Conservation (phyloP, 2,329 filamentous ascomycete genomes). For the Exophiala sp. region DNA sequence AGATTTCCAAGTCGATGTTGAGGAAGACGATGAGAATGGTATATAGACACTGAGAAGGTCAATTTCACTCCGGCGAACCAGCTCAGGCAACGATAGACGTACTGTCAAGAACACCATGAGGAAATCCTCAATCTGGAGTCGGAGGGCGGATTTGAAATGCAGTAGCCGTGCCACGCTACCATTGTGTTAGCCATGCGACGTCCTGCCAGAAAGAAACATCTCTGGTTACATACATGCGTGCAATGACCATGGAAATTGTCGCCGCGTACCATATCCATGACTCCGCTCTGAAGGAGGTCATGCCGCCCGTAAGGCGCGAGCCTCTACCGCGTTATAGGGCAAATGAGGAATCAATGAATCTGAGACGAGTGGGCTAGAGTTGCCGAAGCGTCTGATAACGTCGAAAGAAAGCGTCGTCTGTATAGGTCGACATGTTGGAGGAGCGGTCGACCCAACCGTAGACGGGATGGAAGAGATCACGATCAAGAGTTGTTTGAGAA, state of each 20-base stretch:
- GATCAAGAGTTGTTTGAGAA: too few relatives aligned
- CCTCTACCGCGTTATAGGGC: neutral
- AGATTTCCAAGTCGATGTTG: slow-evolving; percentile 40
- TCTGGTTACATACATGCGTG: slow-evolving; percentile 23
- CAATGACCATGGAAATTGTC: slow-evolving; percentile 21
- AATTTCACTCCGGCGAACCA: neutral
- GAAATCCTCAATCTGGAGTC: slow-evolving; percentile 53
- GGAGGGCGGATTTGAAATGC: slow-evolving; percentile 25
- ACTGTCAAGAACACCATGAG: slow-evolving; percentile 50
- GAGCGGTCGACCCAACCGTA: neutral
- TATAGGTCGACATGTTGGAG: slow-evolving; percentile 4
- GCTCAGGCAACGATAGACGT: slow-evolving; percentile 13
- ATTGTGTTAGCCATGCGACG: neutral
- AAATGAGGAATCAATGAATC: slow-evolving; percentile 6
- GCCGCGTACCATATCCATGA: slow-evolving; percentile 29
- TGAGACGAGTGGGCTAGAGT: neutral
- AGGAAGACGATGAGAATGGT: slow-evolving; percentile 42
- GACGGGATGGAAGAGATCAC: neutral
- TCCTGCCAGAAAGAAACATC: neutral
- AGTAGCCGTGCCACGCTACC: slow-evolving; percentile 17
- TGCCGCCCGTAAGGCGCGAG: slow-evolving; percentile 1
- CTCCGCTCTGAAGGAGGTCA: slow-evolving; percentile 28
- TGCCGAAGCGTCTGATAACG: neutral
- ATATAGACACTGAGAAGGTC: slow-evolving; percentile 30
- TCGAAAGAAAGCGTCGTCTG: neutral